Base-by-base conservation (phyloP, 1,284 basidiomycete species). In the Cerioporus squamosus region DNA sequence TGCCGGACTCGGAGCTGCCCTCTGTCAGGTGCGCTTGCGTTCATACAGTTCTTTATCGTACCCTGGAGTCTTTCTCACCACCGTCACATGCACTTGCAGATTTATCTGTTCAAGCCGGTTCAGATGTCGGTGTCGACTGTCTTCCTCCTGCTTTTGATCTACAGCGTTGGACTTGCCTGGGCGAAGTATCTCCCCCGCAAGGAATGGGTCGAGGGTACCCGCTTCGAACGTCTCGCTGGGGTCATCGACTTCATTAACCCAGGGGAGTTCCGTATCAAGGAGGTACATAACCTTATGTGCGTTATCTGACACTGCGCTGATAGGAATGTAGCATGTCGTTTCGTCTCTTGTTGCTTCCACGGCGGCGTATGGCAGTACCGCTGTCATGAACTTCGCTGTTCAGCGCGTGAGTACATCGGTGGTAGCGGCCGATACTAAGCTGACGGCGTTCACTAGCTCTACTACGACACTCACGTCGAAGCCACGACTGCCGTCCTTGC, bases 101-200 rank as follows among this genome's bases (percentile, higher is more conserved):
- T 86, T 33, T 86, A 83, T 64, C 65, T 79, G 14, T 89, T 88
- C 73, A 88, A 89, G 65, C 87, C 86, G 0, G 72, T 84, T 2
- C 74, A 78, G 61, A 77, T 82, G 56, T 51, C 69, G 0, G 81
- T 88, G 26, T 83, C 81, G 0, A 79, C 81, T 0, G 81, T 87
- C 9, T 89, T 89, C 72, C 70, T 88, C 17, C 72, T 87, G 17
- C 74, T 90, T 39, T 69, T 88, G 51, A 80, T 81, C 44, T 88
- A 83, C 68, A 75, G 81, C 3, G 60, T 81, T 31, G 87, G 86
- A 0, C 74, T 75, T 17, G 73, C 72, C 2, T 88, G 85, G 86
- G 79, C 82, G 0, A 75, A 66, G 26, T 71, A 81, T 52, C 58
- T 84, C 14, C 80, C 78, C 3, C 72, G 69, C 5, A 68, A 72